Conservation (phyloP, 2,329 filamentous ascomycete genomes). For the Metarhizium sp. region DNA sequence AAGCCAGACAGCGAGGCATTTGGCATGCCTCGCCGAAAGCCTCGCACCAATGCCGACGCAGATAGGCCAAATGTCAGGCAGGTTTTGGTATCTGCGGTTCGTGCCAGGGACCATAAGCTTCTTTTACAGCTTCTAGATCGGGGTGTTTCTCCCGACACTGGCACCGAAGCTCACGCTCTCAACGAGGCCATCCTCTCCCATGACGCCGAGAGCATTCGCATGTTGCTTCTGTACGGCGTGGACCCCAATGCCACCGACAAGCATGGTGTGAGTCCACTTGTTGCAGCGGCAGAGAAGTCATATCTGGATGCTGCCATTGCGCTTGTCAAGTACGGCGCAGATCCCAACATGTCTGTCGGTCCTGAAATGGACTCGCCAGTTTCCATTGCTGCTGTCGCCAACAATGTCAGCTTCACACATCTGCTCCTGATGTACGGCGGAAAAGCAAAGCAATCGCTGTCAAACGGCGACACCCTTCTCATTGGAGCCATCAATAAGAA, state of each 20-base stretch:
- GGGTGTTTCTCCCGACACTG: slow-evolving; percentile 42
- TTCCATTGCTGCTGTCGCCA: slow-evolving; percentile 36
- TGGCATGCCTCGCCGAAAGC: slow-evolving; percentile 41
- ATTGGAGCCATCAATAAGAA: slow-evolving; percentile 51
- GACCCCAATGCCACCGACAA: slow-evolving; percentile 43
- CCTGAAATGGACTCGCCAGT: slow-evolving; percentile 46
- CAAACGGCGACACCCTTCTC: slow-evolving; percentile 51
- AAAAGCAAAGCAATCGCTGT: slow-evolving; percentile 42
- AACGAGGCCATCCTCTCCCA: slow-evolving; percentile 41
- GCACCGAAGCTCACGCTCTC: slow-evolving; percentile 36
- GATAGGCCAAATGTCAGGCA: slow-evolving; percentile 34
- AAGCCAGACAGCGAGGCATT: slow-evolving; percentile 40
- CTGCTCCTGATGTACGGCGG: slow-evolving; percentile 54
- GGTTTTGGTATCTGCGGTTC: slow-evolving; percentile 43
- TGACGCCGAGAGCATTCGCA: slow-evolving; percentile 43
- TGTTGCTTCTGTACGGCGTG: slow-evolving; percentile 47
- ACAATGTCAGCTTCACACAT: slow-evolving; percentile 47
- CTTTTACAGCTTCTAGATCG: slow-evolving; percentile 49
- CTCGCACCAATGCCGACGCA: slow-evolving; percentile 32
- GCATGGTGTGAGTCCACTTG: slow-evolving; percentile 41
- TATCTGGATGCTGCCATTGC: slow-evolving; percentile 48
- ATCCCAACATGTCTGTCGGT: slow-evolving; percentile 42
- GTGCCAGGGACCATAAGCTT: slow-evolving; percentile 46
- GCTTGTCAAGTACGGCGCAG: slow-evolving; percentile 56
- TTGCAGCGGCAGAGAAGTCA: slow-evolving; percentile 38